Percentiles rank a stretch among this genome's conserved stretches.
Conservation (phyloP, 2,329 filamentous ascomycete genomes). For the Eutypella sp. region DNA sequence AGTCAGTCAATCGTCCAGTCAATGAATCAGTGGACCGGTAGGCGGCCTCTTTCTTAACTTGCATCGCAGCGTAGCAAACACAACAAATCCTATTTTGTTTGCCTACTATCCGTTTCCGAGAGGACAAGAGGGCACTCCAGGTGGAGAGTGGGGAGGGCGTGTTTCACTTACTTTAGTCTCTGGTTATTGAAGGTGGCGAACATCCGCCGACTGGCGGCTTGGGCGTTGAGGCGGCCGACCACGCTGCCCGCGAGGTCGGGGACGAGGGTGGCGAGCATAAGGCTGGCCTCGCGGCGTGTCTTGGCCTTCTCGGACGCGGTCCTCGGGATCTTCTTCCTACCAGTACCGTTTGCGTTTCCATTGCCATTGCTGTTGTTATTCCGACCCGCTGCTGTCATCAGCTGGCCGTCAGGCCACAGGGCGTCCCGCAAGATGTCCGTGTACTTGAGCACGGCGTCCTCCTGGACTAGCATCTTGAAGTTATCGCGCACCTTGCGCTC, state of each 20-base stretch:
- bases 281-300: slow-evolving; percentile 78
- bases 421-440: slow-evolving; percentile 66
- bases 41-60: too few species aligned
- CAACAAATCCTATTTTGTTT: not conserved
- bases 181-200: slow-evolving; percentile 90
- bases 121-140: too few species aligned
- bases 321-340: slow-evolving; percentile 48
- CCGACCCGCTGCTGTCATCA: too few species aligned
- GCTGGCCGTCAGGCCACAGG: slow-evolving; percentile 74
- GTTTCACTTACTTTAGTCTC: slow-evolving; percentile 81
- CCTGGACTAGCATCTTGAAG: slow-evolving; percentile 66
- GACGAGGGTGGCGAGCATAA: slow-evolving; percentile 83
- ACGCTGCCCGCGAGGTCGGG: slow-evolving; percentile 91
- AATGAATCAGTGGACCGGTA: too few species aligned
- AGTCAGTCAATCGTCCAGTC: too few species aligned
- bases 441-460: slow-evolving; percentile 74
- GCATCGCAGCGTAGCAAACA: not conserved
- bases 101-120: not conserved
- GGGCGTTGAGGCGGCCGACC: slow-evolving; percentile 86
- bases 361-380: too few species aligned
- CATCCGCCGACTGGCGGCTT: slow-evolving; percentile 80
- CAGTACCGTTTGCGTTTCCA: too few species aligned
- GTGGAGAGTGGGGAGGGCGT: too few species aligned
- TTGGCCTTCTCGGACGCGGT: slow-evolving; percentile 69
- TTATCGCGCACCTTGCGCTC: slow-evolving; percentile 91